These are phyloP conservation scores for Triticum dicoccoides DNA, from an alignment of 176 grass and related monocot species.

Conservation along the genomic window DNA sequence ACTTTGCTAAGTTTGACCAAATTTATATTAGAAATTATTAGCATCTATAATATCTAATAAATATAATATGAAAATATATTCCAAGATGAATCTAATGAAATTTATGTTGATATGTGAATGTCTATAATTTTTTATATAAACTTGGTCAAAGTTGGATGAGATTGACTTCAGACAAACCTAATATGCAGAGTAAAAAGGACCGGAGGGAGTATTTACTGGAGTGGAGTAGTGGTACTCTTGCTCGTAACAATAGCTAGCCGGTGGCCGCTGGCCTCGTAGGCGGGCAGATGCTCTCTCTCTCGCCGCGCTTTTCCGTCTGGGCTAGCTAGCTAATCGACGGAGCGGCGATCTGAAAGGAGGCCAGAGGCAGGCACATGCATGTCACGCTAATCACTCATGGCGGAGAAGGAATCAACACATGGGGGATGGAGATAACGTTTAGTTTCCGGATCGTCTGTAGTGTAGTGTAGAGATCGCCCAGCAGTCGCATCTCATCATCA, in stretches of 20 bases:
- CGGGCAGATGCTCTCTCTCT: neutral
- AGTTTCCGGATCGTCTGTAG: neutral
- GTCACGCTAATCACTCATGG: slow-evolving; percentile 40
- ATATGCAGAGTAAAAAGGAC: no score
- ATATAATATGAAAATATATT: no score
- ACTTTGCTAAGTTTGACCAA: no score
- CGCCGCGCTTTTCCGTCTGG: neutral
- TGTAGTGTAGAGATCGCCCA: neutral
- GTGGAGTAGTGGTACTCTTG: neutral
- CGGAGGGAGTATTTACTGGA: no score
- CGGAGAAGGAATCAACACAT: neutral
- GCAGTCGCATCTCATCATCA: slow-evolving; percentile 6
- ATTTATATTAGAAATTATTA: no score
- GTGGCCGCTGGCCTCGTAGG: neutral
- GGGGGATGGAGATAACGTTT: slow-evolving; percentile 17
- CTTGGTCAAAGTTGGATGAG: no score
- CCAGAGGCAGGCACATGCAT: slow-evolving; percentile 2
- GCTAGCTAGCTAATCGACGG: neutral
- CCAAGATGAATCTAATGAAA: no score
- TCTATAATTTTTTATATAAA: no score
- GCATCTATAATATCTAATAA: no score
- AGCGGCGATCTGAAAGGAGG: neutral
- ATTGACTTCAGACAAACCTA: no score
- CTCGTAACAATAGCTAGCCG: neutral
- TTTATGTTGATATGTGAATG: no score